Conservation (phyloP, 768 basidiomycete species). For the Pleurotus djamor region DNA sequence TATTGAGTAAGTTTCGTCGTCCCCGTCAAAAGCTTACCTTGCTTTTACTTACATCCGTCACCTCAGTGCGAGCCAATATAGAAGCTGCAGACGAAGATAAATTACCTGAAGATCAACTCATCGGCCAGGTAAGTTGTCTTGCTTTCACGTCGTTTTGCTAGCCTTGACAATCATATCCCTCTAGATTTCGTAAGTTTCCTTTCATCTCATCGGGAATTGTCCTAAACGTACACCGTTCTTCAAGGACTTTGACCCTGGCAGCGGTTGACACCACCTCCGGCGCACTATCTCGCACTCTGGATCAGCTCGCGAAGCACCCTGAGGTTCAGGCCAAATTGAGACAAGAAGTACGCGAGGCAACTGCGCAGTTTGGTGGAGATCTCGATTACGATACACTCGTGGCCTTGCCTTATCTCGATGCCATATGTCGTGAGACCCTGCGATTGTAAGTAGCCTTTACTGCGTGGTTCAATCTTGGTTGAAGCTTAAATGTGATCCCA, state of each 20-base stretch:
- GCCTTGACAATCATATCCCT: neutral
- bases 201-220: neutral
- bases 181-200: constrained; percentile 1
- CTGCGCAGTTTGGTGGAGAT: constrained; percentile 5
- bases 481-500: neutral
- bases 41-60: neutral
- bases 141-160: neutral
- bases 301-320: constrained; percentile 21
- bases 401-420: constrained; percentile 28
- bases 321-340: constrained; percentile 30
- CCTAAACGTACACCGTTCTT: neutral
- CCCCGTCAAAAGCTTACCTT: neutral
- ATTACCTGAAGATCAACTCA: constrained; percentile 24
- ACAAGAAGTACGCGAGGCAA: constrained; percentile 20
- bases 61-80: constrained; percentile 28
- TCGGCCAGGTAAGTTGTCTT: constrained; percentile 21
- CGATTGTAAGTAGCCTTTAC: constrained; percentile 22
- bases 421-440: constrained; percentile 30
- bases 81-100: constrained; percentile 22
- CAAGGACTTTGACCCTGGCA: constrained; percentile 27
- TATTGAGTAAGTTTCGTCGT: constrained; percentile 17
- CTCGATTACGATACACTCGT: constrained; percentile 23
- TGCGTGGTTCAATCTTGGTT: neutral
- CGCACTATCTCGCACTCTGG: constrained; percentile 25
- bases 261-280: constrained; percentile 31